phyloP scores from a whole-genome alignment of 2,329 filamentous ascomycete genomes.

The Colletotrichum cereale region DNA sequence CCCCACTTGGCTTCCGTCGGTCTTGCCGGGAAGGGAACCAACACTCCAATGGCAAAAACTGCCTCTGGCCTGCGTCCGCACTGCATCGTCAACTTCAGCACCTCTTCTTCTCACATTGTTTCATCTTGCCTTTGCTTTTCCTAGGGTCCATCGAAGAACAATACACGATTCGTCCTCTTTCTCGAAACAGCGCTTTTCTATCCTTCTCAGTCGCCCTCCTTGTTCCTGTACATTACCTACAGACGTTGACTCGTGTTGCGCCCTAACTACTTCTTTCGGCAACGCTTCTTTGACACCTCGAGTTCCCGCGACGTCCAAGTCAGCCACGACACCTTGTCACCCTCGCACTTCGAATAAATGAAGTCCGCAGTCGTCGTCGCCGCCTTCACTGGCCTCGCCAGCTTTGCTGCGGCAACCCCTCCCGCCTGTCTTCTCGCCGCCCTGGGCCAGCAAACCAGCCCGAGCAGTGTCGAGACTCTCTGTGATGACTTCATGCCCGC shows the following conservation, averaged over 20 bases:
- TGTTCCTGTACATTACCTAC: background rate
- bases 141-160: background rate
- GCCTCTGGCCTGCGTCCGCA: background rate
- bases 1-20: slow-evolving; percentile 5
- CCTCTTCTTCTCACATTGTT: background rate
- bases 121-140: background rate
- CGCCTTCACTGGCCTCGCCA: slow-evolving; percentile 25
- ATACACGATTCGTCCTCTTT: background rate
- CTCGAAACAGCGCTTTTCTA: background rate
- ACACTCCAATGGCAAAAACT: background rate
- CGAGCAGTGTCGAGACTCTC: slow-evolving; percentile 23
- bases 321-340: background rate
- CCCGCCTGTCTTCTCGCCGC: slow-evolving; percentile 41
- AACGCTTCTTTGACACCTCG: background rate
- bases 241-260: background rate
- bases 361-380: slow-evolving; percentile 23
- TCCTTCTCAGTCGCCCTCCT: background rate
- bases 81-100: slow-evolving; percentile 9
- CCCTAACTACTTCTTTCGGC: background rate
- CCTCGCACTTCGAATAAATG: slow-evolving; percentile 7
- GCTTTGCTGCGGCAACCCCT: slow-evolving; percentile 32
- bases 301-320: background rate
- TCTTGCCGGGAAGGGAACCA: background rate
- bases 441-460: slow-evolving; percentile 36
- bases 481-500: slow-evolving; percentile 38